Evolutionary conservation across 257 asterid genomes (phyloP), one percentile per base, ranked within the genome.

Genomic region (Rhazya stricta): DNA sequence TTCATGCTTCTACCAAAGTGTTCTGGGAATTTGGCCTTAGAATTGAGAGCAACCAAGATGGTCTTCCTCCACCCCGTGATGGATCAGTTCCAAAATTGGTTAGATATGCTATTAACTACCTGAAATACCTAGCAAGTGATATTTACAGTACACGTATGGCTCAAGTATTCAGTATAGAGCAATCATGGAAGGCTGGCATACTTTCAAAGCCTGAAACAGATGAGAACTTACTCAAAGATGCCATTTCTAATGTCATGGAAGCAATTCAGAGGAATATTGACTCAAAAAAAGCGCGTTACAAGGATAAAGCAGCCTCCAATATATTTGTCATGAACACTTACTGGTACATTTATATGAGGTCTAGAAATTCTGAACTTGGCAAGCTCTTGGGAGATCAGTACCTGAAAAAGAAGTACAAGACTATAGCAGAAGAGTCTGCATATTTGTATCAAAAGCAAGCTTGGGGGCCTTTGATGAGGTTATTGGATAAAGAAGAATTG

Each of bases 301-400:
- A 84, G 77, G 96, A 90, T 25, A 89, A 79, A 81, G 81, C 90
- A 7, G 71, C 86, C 4, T 82, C 87, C 2, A 89, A 85, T 7
- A 79, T 92, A 29, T 92, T 85, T 50, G 79, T 81, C 6, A 89
- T 92, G 96, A 92, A 92, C 73, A 82, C 92, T 0, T 89, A 84
- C n/a, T 90, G 97, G 96, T 92, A 89, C 75, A 86, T 92, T 6
- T 90, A 90, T 87, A 92, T 90, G 96, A 81, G 97, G 84, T 81
- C 81, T 19, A 80, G 87, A 25, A 83, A 77, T 42, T 83, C 86
- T 1, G 96, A 92, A 56, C 90, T 92, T 0, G 96, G 91, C 34
- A 86, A 74, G 78, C 32, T 92, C 2, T 6, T 92, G 42, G 97
- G 96, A 25, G 97, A 92, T 39, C 75, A 80, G 16, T 84, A 89